Evolutionary conservation across 2,329 filamentous ascomycete genomes (phyloP).

Genomic region (Colletotrichum gloeosporioides): DNA sequence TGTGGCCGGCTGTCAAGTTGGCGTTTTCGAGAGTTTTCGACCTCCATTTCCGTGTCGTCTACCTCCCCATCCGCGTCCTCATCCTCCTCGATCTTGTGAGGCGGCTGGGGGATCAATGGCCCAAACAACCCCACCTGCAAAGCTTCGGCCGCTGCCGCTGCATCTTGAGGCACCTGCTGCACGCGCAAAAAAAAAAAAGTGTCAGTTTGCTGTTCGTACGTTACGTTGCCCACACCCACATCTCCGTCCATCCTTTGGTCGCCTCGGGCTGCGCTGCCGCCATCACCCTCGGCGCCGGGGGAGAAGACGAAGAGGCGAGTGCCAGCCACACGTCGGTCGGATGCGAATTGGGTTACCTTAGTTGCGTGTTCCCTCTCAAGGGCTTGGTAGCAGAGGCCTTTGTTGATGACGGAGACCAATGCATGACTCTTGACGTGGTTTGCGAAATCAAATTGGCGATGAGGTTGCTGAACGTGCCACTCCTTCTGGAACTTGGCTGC

Average conservation of each 20-base stretch:
- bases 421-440: constrained; percentile 69
- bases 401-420: constrained; percentile 67
- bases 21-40: constrained; percentile 57
- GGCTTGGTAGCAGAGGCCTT: constrained; percentile 66
- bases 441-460: constrained; percentile 68
- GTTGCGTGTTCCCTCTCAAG: constrained; percentile 61
- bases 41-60: constrained; percentile 41
- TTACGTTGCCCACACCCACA: neutral
- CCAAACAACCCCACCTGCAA: constrained; percentile 62
- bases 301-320: constrained; percentile 1
- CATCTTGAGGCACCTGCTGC: constrained; percentile 54
- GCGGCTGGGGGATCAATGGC: constrained; percentile 53
- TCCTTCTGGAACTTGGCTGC: constrained; percentile 73
- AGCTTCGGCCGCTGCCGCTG: constrained; percentile 49
- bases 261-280: neutral
- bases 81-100: constrained; percentile 42
- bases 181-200: constrained; percentile 31
- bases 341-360: constrained; percentile 45
- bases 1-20: constrained; percentile 49
- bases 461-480: constrained; percentile 68
- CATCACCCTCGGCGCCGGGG: constrained; percentile 22
- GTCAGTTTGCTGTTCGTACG: constrained; percentile 38
- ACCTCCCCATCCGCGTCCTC: constrained; percentile 39
- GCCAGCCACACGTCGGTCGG: neutral
- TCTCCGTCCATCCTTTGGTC: constrained; percentile 21